Percentiles rank a stretch among this genome's conserved stretches.
Evolutionary conservation across 2,329 filamentous ascomycete species (phyloP).

Genomic region (Microdochium paspali): DNA sequence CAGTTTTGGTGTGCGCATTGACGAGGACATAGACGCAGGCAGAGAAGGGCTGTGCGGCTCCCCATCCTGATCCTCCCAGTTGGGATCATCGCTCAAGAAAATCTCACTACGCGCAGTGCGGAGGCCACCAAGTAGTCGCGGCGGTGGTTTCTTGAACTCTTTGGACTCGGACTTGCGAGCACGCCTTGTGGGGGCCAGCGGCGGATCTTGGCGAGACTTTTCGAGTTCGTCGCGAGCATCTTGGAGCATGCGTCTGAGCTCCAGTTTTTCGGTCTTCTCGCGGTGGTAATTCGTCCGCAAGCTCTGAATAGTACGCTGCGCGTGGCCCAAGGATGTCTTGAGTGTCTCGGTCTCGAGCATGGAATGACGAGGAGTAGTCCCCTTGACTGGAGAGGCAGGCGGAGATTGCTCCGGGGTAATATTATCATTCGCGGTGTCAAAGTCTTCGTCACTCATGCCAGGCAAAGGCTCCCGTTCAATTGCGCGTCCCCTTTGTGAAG

Average conservation of each 20-base stretch:
- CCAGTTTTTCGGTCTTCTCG: constrained; percentile 97
- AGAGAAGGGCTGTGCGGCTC: constrained; percentile 40
- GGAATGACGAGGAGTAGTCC: constrained; percentile 82
- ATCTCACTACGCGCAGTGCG: constrained; percentile 71
- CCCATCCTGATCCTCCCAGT: constrained; percentile 76
- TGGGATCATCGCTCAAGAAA: constrained; percentile 60
- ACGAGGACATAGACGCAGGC: constrained; percentile 16
- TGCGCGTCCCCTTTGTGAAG: constrained; percentile 58
- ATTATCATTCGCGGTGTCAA: constrained; percentile 57
- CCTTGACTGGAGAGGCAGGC: constrained; percentile 82
- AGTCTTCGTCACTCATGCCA: constrained; percentile 50
- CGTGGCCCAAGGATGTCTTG: constrained; percentile 87
- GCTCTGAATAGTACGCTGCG: constrained; percentile 93
- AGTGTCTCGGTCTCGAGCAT: constrained; percentile 93
- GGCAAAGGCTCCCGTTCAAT: constrained; percentile 55
- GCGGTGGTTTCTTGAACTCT: constrained; percentile 72
- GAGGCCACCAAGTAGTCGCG: constrained; percentile 65
- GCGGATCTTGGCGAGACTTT: constrained; percentile 49
- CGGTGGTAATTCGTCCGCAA: constrained; percentile 91
- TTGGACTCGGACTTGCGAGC: constrained; percentile 54
- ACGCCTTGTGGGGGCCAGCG: constrained; percentile 42
- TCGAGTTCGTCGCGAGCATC: constrained; percentile 90
- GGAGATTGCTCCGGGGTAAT: constrained; percentile 83
- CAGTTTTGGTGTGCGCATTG: constrained; percentile 13
- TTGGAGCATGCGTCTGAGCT: constrained; percentile 89